Base-by-base conservation (phyloP, 192 early-diverging fungal species). In the Dispira parvispora region DNA sequence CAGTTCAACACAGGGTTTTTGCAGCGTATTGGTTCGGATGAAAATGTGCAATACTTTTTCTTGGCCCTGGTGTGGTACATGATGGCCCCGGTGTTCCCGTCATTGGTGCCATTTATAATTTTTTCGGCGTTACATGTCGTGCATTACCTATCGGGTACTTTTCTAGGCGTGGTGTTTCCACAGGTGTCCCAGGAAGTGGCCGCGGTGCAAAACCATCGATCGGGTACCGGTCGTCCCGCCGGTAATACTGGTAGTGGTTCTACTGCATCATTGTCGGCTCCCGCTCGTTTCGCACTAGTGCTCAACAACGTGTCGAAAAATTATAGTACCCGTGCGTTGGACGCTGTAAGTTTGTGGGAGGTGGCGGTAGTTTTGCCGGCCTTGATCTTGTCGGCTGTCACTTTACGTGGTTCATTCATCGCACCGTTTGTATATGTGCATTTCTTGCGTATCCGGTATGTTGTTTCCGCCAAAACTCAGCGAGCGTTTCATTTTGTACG, bases 31-130 rank as follows among this genome's bases (percentile, higher is more conserved):
- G 53, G 53, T 3, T 14, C 25, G 12, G 53, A 55, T 28, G 53
- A 55, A 25, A 55, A 55, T 25, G 53, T 55, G 13, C 53, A 55
- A 28, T 55, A 55, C 53, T 55, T 55, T 28, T 55, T 55, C 25
- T 25, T 55, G 18, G 23, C 53, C 18, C 18, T 55, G 53, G 28
- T 28, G 25, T 55, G 53, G 53, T 55, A 55, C 9, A 21, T 55
- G 25, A 55, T 55, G 53, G 21, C 21, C 53, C 53, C 53, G 1
- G 8, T 55, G 16, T 55, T 55, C 53, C 25, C 28, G 20, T 27
- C 53, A 3, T 21, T 55, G 11, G 20, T 26, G 21, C 53, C 53
- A 8, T 55, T 55, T 28, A 13, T 55, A 2, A 25, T 55, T 12
- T 55, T 55, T 25, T 55, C 53, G 53, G 16, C 53, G 25, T 28